Conservation (phyloP, 345 rosid species). For the Erodium maritimum region DNA sequence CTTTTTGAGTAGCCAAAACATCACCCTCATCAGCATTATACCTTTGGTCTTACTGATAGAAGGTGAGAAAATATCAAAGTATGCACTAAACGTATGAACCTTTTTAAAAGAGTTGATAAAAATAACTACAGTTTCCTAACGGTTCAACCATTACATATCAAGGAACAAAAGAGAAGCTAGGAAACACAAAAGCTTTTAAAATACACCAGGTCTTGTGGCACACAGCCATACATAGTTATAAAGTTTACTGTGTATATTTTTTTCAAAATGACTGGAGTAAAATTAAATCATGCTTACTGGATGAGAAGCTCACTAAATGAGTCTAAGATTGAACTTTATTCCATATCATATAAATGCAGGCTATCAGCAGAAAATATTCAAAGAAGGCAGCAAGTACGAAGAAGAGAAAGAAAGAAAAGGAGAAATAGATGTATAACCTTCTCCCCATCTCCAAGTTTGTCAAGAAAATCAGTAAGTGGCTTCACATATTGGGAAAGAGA, state of each 20-base stretch:
- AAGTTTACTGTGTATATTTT: no score
- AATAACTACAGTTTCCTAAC: no score
- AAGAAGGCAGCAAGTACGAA: background rate
- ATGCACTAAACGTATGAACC: no score
- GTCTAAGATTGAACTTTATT: background rate
- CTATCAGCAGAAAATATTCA: background rate
- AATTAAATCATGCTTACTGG: conserved; percentile 33
- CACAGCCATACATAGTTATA: background rate
- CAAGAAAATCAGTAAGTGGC: conserved; percentile 71
- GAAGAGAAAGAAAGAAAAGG: conserved; percentile 9
- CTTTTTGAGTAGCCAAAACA: background rate
- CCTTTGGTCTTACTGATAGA: no score
- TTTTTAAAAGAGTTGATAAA: background rate
- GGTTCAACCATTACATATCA: no score
- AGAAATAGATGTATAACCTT: conserved; percentile 39
- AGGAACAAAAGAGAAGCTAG: background rate
- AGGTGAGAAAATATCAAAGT: no score
- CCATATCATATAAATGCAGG: background rate
- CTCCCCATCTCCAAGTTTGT: conserved; percentile 52
- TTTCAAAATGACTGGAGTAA: background rate
- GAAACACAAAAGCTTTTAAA: background rate
- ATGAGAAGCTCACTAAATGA: conserved; percentile 4
- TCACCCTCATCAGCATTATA: no score
- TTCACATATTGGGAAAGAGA: conserved; percentile 75
- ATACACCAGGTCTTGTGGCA: background rate